Evolutionary conservation across 495 filamentous ascomycete species (phyloP), one percentile per base, ranked within the genome.

Genomic region (Penicillium nucicola): DNA sequence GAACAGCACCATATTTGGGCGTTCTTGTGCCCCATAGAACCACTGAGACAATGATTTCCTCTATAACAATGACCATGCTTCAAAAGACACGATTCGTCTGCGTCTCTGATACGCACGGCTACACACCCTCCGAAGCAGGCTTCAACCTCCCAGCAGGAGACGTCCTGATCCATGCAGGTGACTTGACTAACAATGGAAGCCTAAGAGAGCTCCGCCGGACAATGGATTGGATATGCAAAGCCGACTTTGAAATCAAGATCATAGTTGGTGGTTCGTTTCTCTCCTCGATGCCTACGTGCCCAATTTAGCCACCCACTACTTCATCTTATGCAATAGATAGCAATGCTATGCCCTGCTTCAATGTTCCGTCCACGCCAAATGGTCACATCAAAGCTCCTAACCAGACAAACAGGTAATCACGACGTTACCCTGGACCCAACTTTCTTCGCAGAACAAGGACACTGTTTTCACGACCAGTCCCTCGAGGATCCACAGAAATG

Each of bases 351-450:
- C 17, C 17, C 39, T 14, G 17, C 28, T 17, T 40, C 31, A 25
- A 17, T 48, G 13, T 33, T 30, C 14, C 12, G n/a, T 28, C 37
- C 15, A 10, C 14, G 31, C 6, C 13, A 36, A 31, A 28, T 20
- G 35, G 17, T 14, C 25, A 8, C 38, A 3, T 3, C 23, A 50
- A n/a, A 18, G 15, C 14, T 12, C 32, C 30, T 30, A 40, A 50
- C 34, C 15, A 33, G 23, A 35, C 30, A 22, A 39, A 58, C 51
- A 89, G 86, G 88, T 19, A 93, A 92, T 60, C 89, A 93, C 60
- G 89, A 93, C 56, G 74, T 91, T 41, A 87, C 85, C 0, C 71
- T 93, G 4, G 88, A 92, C 61, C 48, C 59, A 15, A 56, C 64
- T 0, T 87, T 90, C 67, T 86, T 86, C 56, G 54, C 69, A 2